These are phyloP conservation scores for Pseudozyma hubeiensis DNA, from an alignment of 1,284 basidiomycete species.

Conservation along the genomic window DNA sequence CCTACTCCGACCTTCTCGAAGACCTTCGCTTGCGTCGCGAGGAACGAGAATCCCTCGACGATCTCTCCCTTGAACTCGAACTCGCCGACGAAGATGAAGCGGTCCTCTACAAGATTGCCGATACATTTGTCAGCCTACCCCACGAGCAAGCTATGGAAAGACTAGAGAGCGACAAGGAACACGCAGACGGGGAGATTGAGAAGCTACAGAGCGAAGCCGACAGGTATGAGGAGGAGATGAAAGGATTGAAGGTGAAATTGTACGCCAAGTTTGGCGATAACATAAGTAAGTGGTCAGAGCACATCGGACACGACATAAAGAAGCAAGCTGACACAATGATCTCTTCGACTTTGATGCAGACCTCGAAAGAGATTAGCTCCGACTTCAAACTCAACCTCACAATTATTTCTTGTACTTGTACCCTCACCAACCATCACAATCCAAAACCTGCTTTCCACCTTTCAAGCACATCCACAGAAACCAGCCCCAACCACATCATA, in stretches of 20 bases:
- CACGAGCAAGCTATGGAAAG: conserved; percentile 79
- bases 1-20: conserved; percentile 79
- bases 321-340: neutral
- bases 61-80: conserved; percentile 86
- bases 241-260: conserved; percentile 84
- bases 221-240: conserved; percentile 86
- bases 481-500: too few species aligned
- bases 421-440: neutral
- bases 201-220: conserved; percentile 75
- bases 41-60: conserved; percentile 92
- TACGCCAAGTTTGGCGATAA: conserved; percentile 93
- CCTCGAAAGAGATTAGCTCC: conserved; percentile 44
- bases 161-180: conserved; percentile 78
- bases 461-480: neutral
- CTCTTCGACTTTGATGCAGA: conserved; percentile 23
- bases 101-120: conserved; percentile 86
- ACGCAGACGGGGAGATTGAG: conserved; percentile 75
- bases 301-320: neutral
- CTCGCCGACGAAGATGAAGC: conserved; percentile 59
- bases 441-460: too few species aligned
- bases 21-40: conserved; percentile 80
- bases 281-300: conserved; percentile 73
- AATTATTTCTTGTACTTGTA: conserved; percentile 21
- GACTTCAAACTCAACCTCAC: neutral
- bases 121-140: conserved; percentile 85